These are phyloP conservation scores for Heliophila coronopifolia DNA, from an alignment of 441 rosid species.

Conservation along the genomic window DNA sequence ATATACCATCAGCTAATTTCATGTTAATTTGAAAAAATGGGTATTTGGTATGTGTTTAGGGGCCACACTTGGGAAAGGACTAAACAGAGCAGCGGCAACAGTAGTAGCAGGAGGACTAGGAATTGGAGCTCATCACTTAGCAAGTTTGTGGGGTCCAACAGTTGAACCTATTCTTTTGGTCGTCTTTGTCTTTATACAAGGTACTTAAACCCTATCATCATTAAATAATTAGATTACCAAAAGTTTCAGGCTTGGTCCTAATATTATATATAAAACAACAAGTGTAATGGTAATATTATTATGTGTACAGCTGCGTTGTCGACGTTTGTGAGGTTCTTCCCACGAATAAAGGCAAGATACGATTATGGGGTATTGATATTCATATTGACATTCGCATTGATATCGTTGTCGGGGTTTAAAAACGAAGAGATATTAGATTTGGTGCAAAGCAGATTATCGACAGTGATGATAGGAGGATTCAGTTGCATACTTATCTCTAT, in stretches of 20 bases:
- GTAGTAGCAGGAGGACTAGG: constrained; percentile 52
- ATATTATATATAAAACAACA: too few relatives aligned
- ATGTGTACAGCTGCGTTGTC: constrained; percentile 33
- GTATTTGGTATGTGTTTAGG: constrained; percentile 30
- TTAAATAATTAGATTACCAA: too few relatives aligned
- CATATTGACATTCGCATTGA: constrained; percentile 59
- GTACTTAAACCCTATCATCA: too few relatives aligned
- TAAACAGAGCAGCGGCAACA: constrained; percentile 63
- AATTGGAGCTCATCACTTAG: constrained; percentile 58
- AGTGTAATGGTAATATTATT: too few relatives aligned
- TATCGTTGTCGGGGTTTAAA: constrained; percentile 59
- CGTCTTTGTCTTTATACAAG: constrained; percentile 50
- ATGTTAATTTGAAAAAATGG: background rate
- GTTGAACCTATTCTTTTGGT: constrained; percentile 58
- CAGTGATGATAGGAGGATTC: constrained; percentile 53
- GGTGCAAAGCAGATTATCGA: constrained; percentile 49
- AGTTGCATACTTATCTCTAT: constrained; percentile 41
- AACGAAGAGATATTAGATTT: constrained; percentile 42
- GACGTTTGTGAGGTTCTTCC: constrained; percentile 63
- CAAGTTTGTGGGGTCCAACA: constrained; percentile 40
- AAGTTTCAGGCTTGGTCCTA: too few relatives aligned
- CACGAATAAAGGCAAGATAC: constrained; percentile 58
- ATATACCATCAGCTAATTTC: background rate
- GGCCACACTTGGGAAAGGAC: constrained; percentile 67
- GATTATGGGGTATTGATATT: constrained; percentile 64